Evolutionary conservation across 2,329 filamentous ascomycete genomes (phyloP), one percentile per base, ranked within the genome.

Genomic region (Emmonsiellopsis sp.): DNA sequence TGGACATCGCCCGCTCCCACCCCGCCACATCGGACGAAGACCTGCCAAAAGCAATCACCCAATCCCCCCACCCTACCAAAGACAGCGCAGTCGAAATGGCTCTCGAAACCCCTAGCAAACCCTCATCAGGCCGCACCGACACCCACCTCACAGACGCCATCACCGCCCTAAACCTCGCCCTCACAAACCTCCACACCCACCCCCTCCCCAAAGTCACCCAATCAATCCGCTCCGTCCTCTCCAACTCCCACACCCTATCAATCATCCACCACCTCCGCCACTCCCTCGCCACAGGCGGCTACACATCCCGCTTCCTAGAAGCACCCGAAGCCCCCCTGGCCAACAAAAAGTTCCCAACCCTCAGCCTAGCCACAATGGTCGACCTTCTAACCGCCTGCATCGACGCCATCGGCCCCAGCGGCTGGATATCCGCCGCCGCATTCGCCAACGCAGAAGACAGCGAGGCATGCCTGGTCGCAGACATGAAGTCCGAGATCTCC

Each of bases 401-500:
- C 41, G 75, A 77, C 58, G 71, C 72, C 44, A 67, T 77, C 32
- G 74, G 75, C 5, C 73, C 74, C 1, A 71, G 72, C 2, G 74
- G 74, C 44, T 75, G 73, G 73, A 69, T 75, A 49, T 67, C 71
- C 8, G 71, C 70, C 13, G 62, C 67, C 5, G 62, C 60, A 15
- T 60, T 68, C 34, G 62, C 65, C 41, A 67, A 67, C 15, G 59
- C 63, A 20, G 57, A 65, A 32, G 65, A 63, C 38, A 67, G 71
- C 54, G 71, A 75, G 53, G 65, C 69, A 37, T 72, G 74, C 42
- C 65, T 76, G 11, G 69, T 77, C 50, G 66, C 71, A 13, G 73
- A 77, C 47, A 71, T 77, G 66, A 70, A 73, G 55, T 72, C 73
- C 3, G 75, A 77, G 57, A 66, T 77, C 31, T 74, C 74, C 3